Evolutionary conservation across 2,329 filamentous ascomycete species (phyloP).

Genomic region (Exophiala lecanii-corni): DNA sequence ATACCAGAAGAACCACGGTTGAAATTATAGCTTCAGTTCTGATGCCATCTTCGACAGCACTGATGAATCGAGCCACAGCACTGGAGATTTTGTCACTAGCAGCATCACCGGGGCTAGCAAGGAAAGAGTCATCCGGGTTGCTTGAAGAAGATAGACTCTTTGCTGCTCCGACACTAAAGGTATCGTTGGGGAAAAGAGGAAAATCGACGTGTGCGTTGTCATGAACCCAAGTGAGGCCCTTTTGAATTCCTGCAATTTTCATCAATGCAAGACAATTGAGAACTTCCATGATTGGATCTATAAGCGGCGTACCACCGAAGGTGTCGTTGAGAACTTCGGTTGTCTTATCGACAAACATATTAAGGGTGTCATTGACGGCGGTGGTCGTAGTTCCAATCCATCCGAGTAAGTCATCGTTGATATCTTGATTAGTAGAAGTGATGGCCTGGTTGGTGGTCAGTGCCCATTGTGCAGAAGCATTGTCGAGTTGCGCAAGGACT

Average conservation of each 20-base stretch:
- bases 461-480: slow-evolving; percentile 73
- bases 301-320: slow-evolving; percentile 77
- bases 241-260: slow-evolving; percentile 79
- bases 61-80: slow-evolving; percentile 66
- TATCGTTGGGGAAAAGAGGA: slow-evolving; percentile 71
- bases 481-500: slow-evolving; percentile 67
- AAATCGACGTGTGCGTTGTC: slow-evolving; percentile 80
- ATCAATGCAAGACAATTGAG: slow-evolving; percentile 82
- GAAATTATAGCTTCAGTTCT: slow-evolving; percentile 77
- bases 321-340: slow-evolving; percentile 66
- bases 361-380: slow-evolving; percentile 81
- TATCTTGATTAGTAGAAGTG: slow-evolving; percentile 56
- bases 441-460: slow-evolving; percentile 70
- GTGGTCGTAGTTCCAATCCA: slow-evolving; percentile 81
- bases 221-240: slow-evolving; percentile 88
- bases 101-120: slow-evolving; percentile 68
- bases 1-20: slow-evolving; percentile 66
- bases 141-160: slow-evolving; percentile 47
- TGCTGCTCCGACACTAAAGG: slow-evolving; percentile 75
- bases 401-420: slow-evolving; percentile 80
- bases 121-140: slow-evolving; percentile 60
- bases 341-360: slow-evolving; percentile 74
- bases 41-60: slow-evolving; percentile 63
- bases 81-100: slow-evolving; percentile 77
- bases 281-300: slow-evolving; percentile 72